Conservation (phyloP, 305 asterid genomes). For the Solanum chacoense region DNA sequence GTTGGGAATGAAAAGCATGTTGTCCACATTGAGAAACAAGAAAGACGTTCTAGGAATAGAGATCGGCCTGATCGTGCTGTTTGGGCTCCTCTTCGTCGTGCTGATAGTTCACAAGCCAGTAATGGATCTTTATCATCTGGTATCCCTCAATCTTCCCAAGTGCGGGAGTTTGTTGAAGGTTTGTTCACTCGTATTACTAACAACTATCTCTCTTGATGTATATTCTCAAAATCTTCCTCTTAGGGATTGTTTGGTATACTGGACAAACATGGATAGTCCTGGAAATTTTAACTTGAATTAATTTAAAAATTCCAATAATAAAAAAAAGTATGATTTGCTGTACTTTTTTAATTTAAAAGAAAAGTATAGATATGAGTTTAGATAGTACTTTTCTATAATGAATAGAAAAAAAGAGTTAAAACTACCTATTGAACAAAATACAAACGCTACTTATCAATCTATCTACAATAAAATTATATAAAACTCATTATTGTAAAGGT, state of each 20-base stretch:
- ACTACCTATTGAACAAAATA: not conserved
- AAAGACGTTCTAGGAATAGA: constrained; percentile 52
- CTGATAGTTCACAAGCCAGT: constrained; percentile 60
- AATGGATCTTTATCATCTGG: constrained; percentile 51
- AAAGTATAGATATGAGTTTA: not conserved
- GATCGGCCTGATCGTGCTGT: constrained; percentile 87
- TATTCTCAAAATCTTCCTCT: not conserved
- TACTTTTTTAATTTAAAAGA: not conserved
- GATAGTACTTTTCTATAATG: not conserved
- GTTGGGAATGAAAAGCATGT: constrained; percentile 29
- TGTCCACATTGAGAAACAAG: constrained; percentile 39
- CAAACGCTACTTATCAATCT: not conserved
- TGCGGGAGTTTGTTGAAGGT: constrained; percentile 53
- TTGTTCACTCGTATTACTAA: not conserved
- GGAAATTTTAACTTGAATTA: not conserved
- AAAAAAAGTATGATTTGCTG: not conserved
- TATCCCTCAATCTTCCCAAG: constrained; percentile 40
- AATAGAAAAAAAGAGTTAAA: not conserved
- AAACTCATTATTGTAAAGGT: not conserved
- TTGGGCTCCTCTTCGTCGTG: constrained; percentile 65
- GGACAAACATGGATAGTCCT: not conserved
- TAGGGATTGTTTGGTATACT: not conserved
- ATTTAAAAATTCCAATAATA: not conserved
- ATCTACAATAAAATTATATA: not conserved
- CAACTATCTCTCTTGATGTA: not conserved